These are phyloP conservation scores for Nicotiana attenuata DNA, from an alignment of 257 asterid genomes.

Conservation along the genomic window DNA sequence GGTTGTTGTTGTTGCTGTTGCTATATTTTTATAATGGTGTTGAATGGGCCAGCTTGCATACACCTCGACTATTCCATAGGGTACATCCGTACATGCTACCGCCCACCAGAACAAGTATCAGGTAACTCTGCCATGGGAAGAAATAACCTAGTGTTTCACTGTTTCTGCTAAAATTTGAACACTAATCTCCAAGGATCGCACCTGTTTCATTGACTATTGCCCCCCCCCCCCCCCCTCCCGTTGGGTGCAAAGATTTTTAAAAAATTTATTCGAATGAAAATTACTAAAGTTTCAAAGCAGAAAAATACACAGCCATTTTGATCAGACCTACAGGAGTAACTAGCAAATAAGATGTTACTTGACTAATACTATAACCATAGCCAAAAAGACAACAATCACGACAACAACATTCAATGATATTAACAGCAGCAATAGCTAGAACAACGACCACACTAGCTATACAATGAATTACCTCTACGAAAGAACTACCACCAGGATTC, in stretches of 20 bases:
- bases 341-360: background rate
- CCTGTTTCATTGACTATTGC: background rate
- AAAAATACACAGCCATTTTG: background rate
- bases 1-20: no score
- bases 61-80: background rate
- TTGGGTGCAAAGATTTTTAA: background rate
- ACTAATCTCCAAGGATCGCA: background rate
- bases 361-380: background rate
- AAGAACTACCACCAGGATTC: slow-evolving; percentile 94
- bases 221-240: background rate
- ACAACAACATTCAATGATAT: background rate
- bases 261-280: background rate
- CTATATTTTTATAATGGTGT: no score
- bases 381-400: background rate
- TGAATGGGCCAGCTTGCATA: background rate
- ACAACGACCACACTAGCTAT: background rate
- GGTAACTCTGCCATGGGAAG: background rate
- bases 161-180: background rate
- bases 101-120: background rate
- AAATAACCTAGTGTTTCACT: background rate
- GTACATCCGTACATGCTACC: background rate
- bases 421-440: background rate
- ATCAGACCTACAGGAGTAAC: background rate
- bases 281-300: background rate
- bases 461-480: slow-evolving; percentile 69